These are phyloP conservation scores for Capniomyces stellatus DNA, from an alignment of 371 early-diverging fungal genomes.

Conservation along the genomic window DNA sequence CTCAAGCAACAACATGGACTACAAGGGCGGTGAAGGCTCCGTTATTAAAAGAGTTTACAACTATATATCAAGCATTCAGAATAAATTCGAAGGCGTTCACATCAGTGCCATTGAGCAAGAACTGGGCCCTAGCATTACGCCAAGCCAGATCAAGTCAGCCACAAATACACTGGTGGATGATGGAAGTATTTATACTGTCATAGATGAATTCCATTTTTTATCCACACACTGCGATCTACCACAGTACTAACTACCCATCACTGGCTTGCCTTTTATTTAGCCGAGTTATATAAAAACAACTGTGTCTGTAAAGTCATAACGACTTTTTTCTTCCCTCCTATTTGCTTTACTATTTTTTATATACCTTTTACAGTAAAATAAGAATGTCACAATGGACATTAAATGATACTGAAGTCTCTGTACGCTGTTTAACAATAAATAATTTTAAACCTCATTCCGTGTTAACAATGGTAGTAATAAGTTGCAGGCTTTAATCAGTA, in stretches of 20 bases:
- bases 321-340: not conserved
- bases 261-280: not conserved
- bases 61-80: not conserved
- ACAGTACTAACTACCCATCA: not conserved
- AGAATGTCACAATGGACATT: too few species aligned
- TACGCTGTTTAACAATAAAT: too few species aligned
- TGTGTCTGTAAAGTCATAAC: not conserved
- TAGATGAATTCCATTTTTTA: constrained; percentile 2
- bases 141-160: not conserved
- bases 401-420: too few species aligned
- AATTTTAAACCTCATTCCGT: too few species aligned
- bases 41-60: constrained; percentile 2
- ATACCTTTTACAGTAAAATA: too few species aligned
- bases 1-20: not conserved
- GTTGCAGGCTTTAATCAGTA: too few species aligned
- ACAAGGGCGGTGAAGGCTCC: not conserved
- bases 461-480: too few species aligned
- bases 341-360: too few species aligned
- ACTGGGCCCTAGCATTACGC: not conserved
- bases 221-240: not conserved
- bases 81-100: not conserved
- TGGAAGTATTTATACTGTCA: constrained; percentile 3
- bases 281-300: not conserved
- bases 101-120: not conserved
- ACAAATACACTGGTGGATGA: constrained; percentile 1